Evolutionary conservation across 495 filamentous ascomycete genomes (phyloP).

Genomic region (Penicillium canescens): DNA sequence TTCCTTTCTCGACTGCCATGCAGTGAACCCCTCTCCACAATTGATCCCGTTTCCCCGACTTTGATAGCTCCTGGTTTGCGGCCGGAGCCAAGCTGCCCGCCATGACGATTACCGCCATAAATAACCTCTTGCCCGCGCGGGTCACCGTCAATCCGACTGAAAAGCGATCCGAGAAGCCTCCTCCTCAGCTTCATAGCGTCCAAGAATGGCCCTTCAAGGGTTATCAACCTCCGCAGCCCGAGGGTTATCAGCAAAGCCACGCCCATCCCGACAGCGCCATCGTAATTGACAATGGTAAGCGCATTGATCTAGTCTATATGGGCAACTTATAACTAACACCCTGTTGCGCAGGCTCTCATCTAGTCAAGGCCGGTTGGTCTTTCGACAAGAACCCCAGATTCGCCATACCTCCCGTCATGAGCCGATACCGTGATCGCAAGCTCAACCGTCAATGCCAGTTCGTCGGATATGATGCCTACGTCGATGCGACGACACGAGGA

Average conservation of each 20-base stretch:
- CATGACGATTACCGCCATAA: constrained; percentile 53
- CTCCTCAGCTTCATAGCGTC: constrained; percentile 52
- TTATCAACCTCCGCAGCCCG: constrained; percentile 63
- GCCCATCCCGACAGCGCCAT: constrained; percentile 66
- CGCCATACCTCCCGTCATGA: constrained; percentile 82
- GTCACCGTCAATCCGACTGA: constrained; percentile 32
- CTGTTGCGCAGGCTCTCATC: constrained; percentile 67
- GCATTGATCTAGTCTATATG: background rate
- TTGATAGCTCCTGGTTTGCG: constrained; percentile 30
- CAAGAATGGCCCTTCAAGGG: constrained; percentile 80
- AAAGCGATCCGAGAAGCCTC: constrained; percentile 45
- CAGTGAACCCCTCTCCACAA: constrained; percentile 22
- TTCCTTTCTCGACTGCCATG: constrained; percentile 23
- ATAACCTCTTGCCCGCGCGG: constrained; percentile 40
- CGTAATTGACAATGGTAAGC: constrained; percentile 94
- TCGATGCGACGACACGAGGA: constrained; percentile 87
- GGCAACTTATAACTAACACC: background rate
- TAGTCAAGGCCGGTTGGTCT: constrained; percentile 91
- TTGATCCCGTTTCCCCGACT: constrained; percentile 9
- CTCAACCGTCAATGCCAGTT: constrained; percentile 85
- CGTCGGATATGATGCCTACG: constrained; percentile 86
- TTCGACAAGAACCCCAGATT: constrained; percentile 80
- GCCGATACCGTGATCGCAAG: constrained; percentile 92
- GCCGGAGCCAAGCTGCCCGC: constrained; percentile 24
- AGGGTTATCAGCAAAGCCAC: constrained; percentile 65